phyloP scores from a whole-genome alignment of 345 rosid species.

The Capsella bursapastoris region DNA sequence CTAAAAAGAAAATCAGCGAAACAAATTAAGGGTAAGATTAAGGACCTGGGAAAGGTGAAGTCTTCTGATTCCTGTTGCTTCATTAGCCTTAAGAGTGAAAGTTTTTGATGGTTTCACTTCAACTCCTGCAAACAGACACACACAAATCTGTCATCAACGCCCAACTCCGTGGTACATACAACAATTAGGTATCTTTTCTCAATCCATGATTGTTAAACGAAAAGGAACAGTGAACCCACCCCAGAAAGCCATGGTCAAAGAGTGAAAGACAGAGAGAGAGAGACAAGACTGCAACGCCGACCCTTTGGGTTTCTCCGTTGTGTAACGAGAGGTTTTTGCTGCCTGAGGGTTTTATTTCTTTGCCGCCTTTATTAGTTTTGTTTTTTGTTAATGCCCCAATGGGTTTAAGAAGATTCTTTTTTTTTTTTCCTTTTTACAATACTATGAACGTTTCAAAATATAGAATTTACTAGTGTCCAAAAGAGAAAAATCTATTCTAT shows the following conservation, averaged over 20 bases:
- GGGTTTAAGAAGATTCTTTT: neutral
- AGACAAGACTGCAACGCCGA: slow-evolving; percentile 6
- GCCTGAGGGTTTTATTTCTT: slow-evolving; percentile 22
- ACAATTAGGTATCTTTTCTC: neutral
- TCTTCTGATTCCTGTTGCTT: slow-evolving; percentile 44
- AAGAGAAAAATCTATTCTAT: too few species aligned
- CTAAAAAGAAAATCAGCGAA: neutral
- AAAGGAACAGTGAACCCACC: slow-evolving; percentile 27
- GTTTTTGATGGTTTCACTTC: slow-evolving; percentile 72
- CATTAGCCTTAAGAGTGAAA: slow-evolving; percentile 48
- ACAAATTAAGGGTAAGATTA: neutral
- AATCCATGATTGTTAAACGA: neutral
- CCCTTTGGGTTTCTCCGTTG: slow-evolving; percentile 26
- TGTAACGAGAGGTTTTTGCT: slow-evolving; percentile 1
- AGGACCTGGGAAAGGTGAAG: slow-evolving; percentile 74
- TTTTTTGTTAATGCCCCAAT: neutral
- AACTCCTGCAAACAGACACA: slow-evolving; percentile 53
- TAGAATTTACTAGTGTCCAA: too few species aligned
- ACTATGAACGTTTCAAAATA: too few species aligned
- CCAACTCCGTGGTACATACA: neutral
- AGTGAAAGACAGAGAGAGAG: neutral
- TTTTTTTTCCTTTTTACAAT: neutral
- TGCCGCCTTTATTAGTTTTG: neutral
- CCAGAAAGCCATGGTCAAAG: slow-evolving; percentile 40
- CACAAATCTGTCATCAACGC: slow-evolving; percentile 10